A percentile compares a stretch with the other conserved stretches of the same genome.
Conservation (phyloP, 371 early-diverging fungal species). For the Mortierella sp. region DNA sequence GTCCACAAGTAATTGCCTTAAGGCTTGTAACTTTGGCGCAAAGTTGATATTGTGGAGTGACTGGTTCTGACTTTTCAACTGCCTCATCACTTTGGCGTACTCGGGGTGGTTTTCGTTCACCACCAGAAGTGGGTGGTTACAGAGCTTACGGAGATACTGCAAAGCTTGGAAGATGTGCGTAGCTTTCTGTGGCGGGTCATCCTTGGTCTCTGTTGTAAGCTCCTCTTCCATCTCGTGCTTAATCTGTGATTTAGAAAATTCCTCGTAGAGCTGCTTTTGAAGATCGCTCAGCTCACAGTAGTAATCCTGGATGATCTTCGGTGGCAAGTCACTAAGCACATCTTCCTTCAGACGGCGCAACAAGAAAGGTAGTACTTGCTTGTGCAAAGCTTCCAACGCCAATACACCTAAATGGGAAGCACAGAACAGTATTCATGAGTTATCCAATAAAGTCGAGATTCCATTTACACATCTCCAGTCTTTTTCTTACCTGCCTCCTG, state of each 20-base stretch:
- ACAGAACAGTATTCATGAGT: background rate
- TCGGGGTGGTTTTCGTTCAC: constrained; percentile 90
- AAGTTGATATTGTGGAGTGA: constrained; percentile 87
- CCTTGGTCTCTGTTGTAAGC: constrained; percentile 54
- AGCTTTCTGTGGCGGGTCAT: constrained; percentile 61
- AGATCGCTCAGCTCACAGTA: constrained; percentile 94
- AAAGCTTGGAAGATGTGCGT: constrained; percentile 97
- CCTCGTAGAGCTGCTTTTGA: constrained; percentile 92
- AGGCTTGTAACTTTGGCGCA: constrained; percentile 93
- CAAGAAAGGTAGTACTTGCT: constrained; percentile 97
- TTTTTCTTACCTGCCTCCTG: constrained; percentile 75
- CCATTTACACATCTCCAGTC: background rate
- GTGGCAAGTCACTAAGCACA: constrained; percentile 98
- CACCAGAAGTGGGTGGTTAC: constrained; percentile 95
- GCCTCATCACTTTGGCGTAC: constrained; percentile 73
- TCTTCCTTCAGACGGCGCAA: constrained; percentile 98
- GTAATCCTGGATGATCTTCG: constrained; percentile 99
- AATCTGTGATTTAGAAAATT: constrained; percentile 80
- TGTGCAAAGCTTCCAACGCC: constrained; percentile 95
- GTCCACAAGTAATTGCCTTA: constrained; percentile 90
- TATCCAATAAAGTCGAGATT: background rate
- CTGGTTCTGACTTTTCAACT: constrained; percentile 70
- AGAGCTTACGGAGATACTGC: constrained; percentile 95
- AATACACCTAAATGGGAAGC: constrained; percentile 71
- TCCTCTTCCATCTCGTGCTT: constrained; percentile 68